phyloP scores from a whole-genome alignment of 345 rosid species.

The Eucalyptus camaldulensis region DNA sequence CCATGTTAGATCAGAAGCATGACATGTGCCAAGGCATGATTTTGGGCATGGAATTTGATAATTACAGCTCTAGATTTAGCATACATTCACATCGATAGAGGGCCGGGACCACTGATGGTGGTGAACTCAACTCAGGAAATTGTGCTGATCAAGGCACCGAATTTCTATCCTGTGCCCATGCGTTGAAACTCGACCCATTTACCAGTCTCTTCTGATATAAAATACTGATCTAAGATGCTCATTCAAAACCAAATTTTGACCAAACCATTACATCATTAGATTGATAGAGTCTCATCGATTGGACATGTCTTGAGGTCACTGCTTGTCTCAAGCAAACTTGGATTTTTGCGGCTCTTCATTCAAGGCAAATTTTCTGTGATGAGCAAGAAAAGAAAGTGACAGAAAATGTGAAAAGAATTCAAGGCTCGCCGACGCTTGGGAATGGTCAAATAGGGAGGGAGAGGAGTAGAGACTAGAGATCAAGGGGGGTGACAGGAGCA shows the following conservation, averaged over 20 bases:
- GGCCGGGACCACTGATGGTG: conserved; percentile 6
- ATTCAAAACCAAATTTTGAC: neutral
- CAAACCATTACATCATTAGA: neutral
- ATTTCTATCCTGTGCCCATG: neutral
- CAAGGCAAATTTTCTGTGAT: neutral
- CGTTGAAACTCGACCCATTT: neutral
- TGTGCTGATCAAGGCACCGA: neutral
- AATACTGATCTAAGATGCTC: neutral
- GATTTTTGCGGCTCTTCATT: neutral
- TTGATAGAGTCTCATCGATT: neutral
- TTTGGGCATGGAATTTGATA: neutral
- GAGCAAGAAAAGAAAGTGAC: neutral
- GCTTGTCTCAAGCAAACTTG: neutral
- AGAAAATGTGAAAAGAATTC: neutral
- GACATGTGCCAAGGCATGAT: conserved; percentile 8
- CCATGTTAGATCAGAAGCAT: neutral
- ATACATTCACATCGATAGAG: neutral
- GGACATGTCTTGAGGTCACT: neutral
- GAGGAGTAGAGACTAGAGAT: neutral
- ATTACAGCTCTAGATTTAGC: neutral
- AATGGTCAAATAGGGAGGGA: neutral
- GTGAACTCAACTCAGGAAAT: neutral
- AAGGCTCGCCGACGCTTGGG: neutral
- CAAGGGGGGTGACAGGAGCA: neutral
- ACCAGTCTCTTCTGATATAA: neutral